Evolutionary conservation across 108 stramenopile genomes (phyloP).

Genomic region (Cyclostephanos invisitatus): DNA sequence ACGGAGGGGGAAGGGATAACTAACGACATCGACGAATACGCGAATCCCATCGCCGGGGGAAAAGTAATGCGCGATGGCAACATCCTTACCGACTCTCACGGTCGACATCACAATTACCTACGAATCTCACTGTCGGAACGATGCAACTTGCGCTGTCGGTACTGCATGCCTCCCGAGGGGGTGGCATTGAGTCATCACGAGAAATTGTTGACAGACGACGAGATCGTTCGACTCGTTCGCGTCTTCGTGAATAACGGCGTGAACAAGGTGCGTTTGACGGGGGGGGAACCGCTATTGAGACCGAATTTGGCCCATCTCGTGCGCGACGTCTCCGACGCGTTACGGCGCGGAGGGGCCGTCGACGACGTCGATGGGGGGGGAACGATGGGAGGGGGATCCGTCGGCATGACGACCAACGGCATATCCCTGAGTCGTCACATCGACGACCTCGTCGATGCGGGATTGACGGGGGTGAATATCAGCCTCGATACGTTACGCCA

Average conservation of each 20-base stretch:
- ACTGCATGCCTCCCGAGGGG: slow-evolving; percentile 99
- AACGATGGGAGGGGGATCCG: slow-evolving; percentile 33
- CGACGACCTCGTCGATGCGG: slow-evolving; percentile 78
- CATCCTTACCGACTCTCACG: slow-evolving; percentile 80
- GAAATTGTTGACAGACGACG: slow-evolving; percentile 78
- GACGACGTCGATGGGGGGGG: slow-evolving; percentile 1
- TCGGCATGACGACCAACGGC: slow-evolving; percentile 98
- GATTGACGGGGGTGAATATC: slow-evolving; percentile 92
- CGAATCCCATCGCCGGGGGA: too few relatives aligned
- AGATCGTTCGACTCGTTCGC: slow-evolving; percentile 78
- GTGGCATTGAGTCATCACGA: slow-evolving; percentile 77
- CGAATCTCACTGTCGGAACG: slow-evolving; percentile 96
- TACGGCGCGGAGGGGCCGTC: neutral
- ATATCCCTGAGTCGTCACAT: slow-evolving; percentile 77
- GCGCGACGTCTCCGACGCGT: slow-evolving; percentile 29
- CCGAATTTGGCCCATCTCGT: slow-evolving; percentile 79
- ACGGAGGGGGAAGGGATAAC: neutral
- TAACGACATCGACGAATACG: neutral
- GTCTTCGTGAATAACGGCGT: slow-evolving; percentile 86
- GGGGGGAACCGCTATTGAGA: slow-evolving; percentile 95
- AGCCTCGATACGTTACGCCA: slow-evolving; percentile 90
- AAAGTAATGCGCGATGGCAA: slow-evolving; percentile 6
- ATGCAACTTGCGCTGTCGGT: slow-evolving; percentile 96
- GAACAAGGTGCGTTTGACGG: slow-evolving; percentile 85
- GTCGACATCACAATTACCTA: slow-evolving; percentile 92